phyloP scores from a whole-genome alignment of 1,284 basidiomycete genomes.

The Ustilago trichophora region DNA sequence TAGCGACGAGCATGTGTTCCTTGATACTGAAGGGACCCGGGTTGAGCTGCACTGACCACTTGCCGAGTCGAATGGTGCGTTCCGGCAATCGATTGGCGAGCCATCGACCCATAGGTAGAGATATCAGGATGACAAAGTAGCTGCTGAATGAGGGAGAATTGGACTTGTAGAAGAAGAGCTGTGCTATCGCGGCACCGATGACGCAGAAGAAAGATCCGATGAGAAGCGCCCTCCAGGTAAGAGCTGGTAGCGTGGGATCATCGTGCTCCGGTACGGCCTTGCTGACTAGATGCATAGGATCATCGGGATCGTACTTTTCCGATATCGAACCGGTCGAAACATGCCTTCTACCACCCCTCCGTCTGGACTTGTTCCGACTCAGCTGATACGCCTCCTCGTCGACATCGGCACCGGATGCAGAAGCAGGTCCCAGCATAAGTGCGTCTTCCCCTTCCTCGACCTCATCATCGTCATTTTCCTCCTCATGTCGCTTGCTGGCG shows the following conservation, averaged over 20 bases:
- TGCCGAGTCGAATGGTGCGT: slow-evolving; percentile 59
- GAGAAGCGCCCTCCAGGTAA: slow-evolving; percentile 70
- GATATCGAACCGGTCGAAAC: slow-evolving; percentile 28
- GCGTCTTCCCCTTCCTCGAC: slow-evolving; percentile 38
- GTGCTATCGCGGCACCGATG: slow-evolving; percentile 69
- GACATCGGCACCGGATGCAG: slow-evolving; percentile 4
- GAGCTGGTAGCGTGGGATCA: slow-evolving; percentile 70
- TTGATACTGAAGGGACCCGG: slow-evolving; percentile 70
- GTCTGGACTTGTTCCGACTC: slow-evolving; percentile 12
- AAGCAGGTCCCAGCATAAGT: slow-evolving; percentile 46
- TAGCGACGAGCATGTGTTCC: slow-evolving; percentile 67
- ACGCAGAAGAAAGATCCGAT: slow-evolving; percentile 71
- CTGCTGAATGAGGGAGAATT: slow-evolving; percentile 69
- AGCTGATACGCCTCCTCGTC: slow-evolving; percentile 36
- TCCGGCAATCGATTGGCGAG: slow-evolving; percentile 63
- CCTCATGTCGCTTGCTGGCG: slow-evolving; percentile 10
- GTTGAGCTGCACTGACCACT: slow-evolving; percentile 67
- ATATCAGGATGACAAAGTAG: slow-evolving; percentile 71
- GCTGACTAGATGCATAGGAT: slow-evolving; percentile 53
- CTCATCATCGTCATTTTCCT: slow-evolving; percentile 20
- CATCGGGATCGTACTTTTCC: slow-evolving; percentile 56
- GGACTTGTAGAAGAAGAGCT: slow-evolving; percentile 65
- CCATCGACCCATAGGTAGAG: slow-evolving; percentile 69
- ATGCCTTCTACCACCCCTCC: slow-evolving; percentile 17
- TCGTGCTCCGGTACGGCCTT: slow-evolving; percentile 71